phyloP scores from a whole-genome alignment of 495 filamentous ascomycete species.

The Hypoxylon intermedium region DNA sequence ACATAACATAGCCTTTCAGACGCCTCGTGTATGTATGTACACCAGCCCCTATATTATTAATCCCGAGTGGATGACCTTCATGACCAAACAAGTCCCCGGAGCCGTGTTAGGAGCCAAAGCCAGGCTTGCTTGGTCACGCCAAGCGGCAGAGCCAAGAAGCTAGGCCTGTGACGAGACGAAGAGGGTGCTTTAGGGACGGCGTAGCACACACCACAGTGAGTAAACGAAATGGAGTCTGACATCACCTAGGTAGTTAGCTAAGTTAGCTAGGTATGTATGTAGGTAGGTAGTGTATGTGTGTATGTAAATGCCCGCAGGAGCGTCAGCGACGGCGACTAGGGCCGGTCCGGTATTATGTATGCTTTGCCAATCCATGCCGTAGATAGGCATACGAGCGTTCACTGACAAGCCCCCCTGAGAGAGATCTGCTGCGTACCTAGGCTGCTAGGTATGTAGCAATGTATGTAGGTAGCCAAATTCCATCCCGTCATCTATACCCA shows the following conservation, averaged over 20 bases:
- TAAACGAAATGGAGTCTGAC: background rate
- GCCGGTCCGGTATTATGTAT: no score
- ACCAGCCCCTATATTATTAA: no score
- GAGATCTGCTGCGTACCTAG: no score
- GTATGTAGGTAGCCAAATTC: background rate
- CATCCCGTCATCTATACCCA: background rate
- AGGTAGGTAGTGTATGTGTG: no score
- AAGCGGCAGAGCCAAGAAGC: conserved; percentile 28
- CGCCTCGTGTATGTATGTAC: no score
- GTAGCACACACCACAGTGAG: background rate
- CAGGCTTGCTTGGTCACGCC: conserved; percentile 6
- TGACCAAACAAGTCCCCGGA: no score
- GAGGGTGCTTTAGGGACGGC: background rate
- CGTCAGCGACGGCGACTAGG: background rate
- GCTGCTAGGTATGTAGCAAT: no score
- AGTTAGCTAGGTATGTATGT: no score
- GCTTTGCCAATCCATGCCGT: background rate
- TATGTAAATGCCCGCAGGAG: conserved; percentile 1
- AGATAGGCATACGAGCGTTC: no score
- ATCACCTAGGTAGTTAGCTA: background rate
- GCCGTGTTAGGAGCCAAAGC: background rate
- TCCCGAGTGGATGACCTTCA: no score
- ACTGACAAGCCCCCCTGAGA: no score
- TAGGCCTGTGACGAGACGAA: conserved; percentile 16
- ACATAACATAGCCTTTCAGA: no score